Percentiles rank a stretch among this genome's conserved stretches.
phyloP scores from a whole-genome alignment of 441 rosid genomes.

The Gossypium lobatum region DNA sequence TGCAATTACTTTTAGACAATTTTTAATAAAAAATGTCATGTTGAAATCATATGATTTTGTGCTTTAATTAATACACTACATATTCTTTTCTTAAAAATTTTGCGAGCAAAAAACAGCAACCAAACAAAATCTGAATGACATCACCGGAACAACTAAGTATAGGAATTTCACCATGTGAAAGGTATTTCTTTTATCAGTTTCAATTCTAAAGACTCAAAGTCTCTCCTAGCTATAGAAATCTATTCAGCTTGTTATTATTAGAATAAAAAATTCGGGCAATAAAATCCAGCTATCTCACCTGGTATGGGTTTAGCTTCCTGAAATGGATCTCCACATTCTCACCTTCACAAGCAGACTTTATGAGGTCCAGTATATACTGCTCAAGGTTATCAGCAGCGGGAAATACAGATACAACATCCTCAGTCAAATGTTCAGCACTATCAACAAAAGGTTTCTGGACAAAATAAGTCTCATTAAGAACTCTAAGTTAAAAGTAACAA shows the following conservation, averaged over 20 bases:
- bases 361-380: conserved; percentile 66
- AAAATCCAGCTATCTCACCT: conserved; percentile 45
- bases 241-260: neutral
- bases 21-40: neutral
- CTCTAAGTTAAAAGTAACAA: conserved; percentile 1
- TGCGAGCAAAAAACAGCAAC: neutral
- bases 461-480: conserved; percentile 21
- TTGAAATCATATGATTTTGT: neutral
- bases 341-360: conserved; percentile 56
- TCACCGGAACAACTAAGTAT: neutral
- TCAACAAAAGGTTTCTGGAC: conserved; percentile 95
- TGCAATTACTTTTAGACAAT: neutral
- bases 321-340: conserved; percentile 58
- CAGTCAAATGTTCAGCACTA: conserved; percentile 83
- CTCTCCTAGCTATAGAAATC: neutral
- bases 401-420: conserved; percentile 87
- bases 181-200: conserved; percentile 9
- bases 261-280: conserved; percentile 9
- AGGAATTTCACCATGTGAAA: neutral
- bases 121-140: neutral
- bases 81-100: neutral
- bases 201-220: neutral
- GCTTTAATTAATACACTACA: neutral
- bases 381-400: conserved; percentile 95
- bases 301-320: conserved; percentile 68